Conservation (phyloP, 2,329 filamentous ascomycete species). For the Xylariaceae sp. region DNA sequence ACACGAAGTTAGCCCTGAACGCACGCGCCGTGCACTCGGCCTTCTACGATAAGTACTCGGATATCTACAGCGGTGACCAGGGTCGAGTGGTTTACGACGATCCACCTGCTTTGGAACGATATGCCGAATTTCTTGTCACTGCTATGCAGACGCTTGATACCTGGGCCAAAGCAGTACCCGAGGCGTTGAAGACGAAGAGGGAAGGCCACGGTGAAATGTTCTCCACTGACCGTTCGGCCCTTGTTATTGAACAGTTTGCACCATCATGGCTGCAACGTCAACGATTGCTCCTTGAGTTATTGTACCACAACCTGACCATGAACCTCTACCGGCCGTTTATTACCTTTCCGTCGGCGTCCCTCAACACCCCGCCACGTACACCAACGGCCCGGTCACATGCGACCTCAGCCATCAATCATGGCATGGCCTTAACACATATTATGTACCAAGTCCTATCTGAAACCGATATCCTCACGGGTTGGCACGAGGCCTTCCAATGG, state of each 20-base stretch:
- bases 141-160: conserved; percentile 31
- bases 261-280: conserved; percentile 47
- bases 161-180: conserved; percentile 43
- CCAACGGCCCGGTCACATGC: conserved; percentile 20
- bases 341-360: conserved; percentile 33
- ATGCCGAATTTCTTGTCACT: conserved; percentile 25
- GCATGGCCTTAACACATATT: conserved; percentile 42
- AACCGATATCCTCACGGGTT: conserved; percentile 40
- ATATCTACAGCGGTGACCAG: conserved; percentile 30
- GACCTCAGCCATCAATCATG: conserved; percentile 37
- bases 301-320: conserved; percentile 43
- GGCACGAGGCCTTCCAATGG: conserved; percentile 45
- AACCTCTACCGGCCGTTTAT: conserved; percentile 46
- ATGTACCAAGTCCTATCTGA: conserved; percentile 40
- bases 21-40: conserved; percentile 38
- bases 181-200: conserved; percentile 39
- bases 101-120: conserved; percentile 32
- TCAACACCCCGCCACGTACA: conserved; percentile 11
- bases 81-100: conserved; percentile 29
- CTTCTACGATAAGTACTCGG: conserved; percentile 40
- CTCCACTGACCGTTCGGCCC: conserved; percentile 38
- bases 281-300: conserved; percentile 44
- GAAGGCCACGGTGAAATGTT: conserved; percentile 34
- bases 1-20: conserved; percentile 40
- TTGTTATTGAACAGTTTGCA: conserved; percentile 41